Conservation (phyloP, 805 yeast species). For the Tetrapisispora fleetii region DNA sequence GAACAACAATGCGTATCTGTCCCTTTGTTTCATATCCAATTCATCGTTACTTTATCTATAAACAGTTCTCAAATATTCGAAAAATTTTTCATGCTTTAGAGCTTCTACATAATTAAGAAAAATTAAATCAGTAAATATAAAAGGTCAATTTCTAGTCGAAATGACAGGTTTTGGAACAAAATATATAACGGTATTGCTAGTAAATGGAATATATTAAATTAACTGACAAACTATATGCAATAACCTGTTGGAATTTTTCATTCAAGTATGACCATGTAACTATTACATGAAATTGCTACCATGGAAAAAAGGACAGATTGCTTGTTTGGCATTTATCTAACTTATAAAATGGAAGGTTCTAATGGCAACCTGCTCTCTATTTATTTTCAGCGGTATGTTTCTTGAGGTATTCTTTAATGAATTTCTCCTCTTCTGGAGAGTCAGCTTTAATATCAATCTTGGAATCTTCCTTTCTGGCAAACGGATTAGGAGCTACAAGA, state of each 20-base stretch:
- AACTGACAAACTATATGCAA: background rate
- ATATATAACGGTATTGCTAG: background rate
- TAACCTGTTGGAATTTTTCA: background rate
- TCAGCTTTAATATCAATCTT: conserved; percentile 65
- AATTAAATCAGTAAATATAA: too few relatives aligned
- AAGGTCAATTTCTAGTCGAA: background rate
- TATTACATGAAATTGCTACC: too few relatives aligned
- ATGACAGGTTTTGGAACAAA: background rate
- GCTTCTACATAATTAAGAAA: background rate
- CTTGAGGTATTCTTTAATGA: conserved; percentile 50
- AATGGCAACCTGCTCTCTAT: background rate
- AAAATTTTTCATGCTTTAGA: background rate
- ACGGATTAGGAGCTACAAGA: conserved; percentile 63
- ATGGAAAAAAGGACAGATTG: background rate
- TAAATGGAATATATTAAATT: background rate
- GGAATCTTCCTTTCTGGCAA: conserved; percentile 42
- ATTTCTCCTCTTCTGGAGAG: conserved; percentile 83
- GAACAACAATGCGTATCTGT: too few relatives aligned
- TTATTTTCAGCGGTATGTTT: conserved; percentile 1
- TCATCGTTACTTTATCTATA: too few relatives aligned
- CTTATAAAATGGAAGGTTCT: background rate
- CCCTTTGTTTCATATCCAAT: too few relatives aligned
- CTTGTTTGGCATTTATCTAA: background rate
- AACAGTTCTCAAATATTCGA: background rate
- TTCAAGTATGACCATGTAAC: too few relatives aligned